Evolutionary conservation across 2,329 filamentous ascomycete genomes (phyloP).

Genomic region (Samsoniella hepiali): DNA sequence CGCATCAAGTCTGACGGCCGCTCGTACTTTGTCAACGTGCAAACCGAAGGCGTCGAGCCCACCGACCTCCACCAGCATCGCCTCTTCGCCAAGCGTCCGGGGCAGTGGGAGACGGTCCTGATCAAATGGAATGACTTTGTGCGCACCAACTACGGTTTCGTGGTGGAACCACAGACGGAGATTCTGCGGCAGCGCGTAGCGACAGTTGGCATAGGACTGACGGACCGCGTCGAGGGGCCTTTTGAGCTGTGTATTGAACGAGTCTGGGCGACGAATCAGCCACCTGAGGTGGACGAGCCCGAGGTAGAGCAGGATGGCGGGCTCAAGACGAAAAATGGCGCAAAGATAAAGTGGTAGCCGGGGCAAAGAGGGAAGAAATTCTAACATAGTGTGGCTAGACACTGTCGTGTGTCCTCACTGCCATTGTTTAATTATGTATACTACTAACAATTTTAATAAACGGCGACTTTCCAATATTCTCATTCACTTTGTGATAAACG

Average conservation of each 20-base stretch:
- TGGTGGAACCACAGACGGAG: conserved; percentile 89
- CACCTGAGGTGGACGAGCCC: conserved; percentile 25
- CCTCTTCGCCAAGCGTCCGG: conserved; percentile 72
- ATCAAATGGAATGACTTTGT: conserved; percentile 93
- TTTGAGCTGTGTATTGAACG: conserved; percentile 83
- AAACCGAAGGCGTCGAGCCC: conserved; percentile 88
- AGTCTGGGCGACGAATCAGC: conserved; percentile 82
- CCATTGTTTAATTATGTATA: background rate
- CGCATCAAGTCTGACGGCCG: conserved; percentile 87
- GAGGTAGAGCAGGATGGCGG: conserved; percentile 26
- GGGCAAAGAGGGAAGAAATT: background rate
- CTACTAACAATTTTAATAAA: background rate
- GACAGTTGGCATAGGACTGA: conserved; percentile 82
- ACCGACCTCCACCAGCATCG: conserved; percentile 97
- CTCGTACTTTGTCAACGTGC: conserved; percentile 91
- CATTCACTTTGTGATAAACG: too few species aligned
- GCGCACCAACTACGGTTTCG: conserved; percentile 85
- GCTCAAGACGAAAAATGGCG: conserved; percentile 37
- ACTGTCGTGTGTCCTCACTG: background rate
- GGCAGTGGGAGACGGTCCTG: conserved; percentile 92
- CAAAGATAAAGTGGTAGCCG: conserved; percentile 37
- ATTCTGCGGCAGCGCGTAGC: conserved; percentile 82
- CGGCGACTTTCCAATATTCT: too few species aligned
- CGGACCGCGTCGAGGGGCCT: conserved; percentile 81
- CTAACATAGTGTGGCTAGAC: background rate